Evolutionary conservation across 345 rosid genomes (phyloP).

Genomic region (Boechera retrofracta): DNA sequence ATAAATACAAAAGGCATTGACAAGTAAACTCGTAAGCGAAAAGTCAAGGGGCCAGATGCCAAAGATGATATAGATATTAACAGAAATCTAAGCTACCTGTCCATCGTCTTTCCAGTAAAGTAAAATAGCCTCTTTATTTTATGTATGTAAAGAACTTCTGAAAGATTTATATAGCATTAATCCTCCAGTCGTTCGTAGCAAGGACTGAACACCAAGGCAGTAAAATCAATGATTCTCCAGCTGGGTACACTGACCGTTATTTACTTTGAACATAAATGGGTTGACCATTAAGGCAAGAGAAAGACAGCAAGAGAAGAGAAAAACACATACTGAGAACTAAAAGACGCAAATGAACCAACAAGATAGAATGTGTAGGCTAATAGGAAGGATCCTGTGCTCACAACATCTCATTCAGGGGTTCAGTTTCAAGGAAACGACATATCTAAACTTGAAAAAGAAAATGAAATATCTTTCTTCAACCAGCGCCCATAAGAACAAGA

Average conservation of each 20-base stretch:
- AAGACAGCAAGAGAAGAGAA: slow-evolving; percentile 42
- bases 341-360: slow-evolving; percentile 46
- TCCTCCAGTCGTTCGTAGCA: slow-evolving; percentile 45
- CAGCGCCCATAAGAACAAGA: slow-evolving; percentile 55
- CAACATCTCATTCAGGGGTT: slow-evolving; percentile 52
- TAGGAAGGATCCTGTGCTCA: slow-evolving; percentile 51
- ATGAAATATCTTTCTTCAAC: slow-evolving; percentile 45
- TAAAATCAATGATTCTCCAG: slow-evolving; percentile 44
- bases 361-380: slow-evolving; percentile 49
- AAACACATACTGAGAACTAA: slow-evolving; percentile 56
- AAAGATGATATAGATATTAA: background rate
- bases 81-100: slow-evolving; percentile 59
- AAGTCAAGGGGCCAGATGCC: background rate
- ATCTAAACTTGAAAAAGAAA: slow-evolving; percentile 44
- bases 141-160: slow-evolving; percentile 49
- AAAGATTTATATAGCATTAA: slow-evolving; percentile 56
- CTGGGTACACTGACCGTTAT: slow-evolving; percentile 64
- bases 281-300: slow-evolving; percentile 47
- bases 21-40: slow-evolving; percentile 12
- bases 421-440: slow-evolving; percentile 44
- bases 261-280: slow-evolving; percentile 52
- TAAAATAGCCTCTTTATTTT: slow-evolving; percentile 65
- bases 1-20: slow-evolving; percentile 3
- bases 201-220: slow-evolving; percentile 36
- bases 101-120: slow-evolving; percentile 65